These are phyloP conservation scores for Stromatinia cepivora DNA, from an alignment of 2,329 filamentous ascomycete species.

Conservation along the genomic window DNA sequence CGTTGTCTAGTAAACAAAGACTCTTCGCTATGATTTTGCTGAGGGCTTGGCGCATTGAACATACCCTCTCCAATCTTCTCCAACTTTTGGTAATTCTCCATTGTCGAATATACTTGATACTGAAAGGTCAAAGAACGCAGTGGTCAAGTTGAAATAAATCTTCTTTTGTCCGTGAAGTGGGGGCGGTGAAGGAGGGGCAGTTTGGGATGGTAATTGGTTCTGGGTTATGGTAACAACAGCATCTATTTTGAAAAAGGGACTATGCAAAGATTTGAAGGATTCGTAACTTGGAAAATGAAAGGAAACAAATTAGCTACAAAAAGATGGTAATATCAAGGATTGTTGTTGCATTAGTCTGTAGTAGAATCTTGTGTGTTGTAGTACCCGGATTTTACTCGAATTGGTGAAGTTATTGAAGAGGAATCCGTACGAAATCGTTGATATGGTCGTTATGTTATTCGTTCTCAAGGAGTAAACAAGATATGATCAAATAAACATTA, in stretches of 20 bases:
- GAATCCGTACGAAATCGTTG: background rate
- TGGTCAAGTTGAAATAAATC: slow-evolving; percentile 32
- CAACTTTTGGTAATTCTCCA: slow-evolving; percentile 97
- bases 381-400: slow-evolving; percentile 2
- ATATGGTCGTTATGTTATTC: slow-evolving; percentile 17
- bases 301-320: slow-evolving; percentile 3
- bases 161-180: slow-evolving; percentile 31
- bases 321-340: background rate
- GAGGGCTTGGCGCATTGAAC: slow-evolving; percentile 37
- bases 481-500: slow-evolving; percentile 20
- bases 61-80: slow-evolving; percentile 95
- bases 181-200: slow-evolving; percentile 27
- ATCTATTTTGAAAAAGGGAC: slow-evolving; percentile 28
- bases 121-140: slow-evolving; percentile 36
- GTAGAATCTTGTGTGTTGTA: background rate
- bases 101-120: slow-evolving; percentile 32
- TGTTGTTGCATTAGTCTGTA: slow-evolving; percentile 1
- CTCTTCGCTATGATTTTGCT: slow-evolving; percentile 2
- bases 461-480: slow-evolving; percentile 21
- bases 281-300: background rate
- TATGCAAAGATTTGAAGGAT: slow-evolving; percentile 13
- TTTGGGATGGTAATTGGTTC: slow-evolving; percentile 27
- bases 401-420: background rate
- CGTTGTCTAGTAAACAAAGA: slow-evolving; percentile 12
- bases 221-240: slow-evolving; percentile 26